Evolutionary conservation across 1,139 yeast species (phyloP).

Genomic region (Kluyveromyces marxianus): DNA sequence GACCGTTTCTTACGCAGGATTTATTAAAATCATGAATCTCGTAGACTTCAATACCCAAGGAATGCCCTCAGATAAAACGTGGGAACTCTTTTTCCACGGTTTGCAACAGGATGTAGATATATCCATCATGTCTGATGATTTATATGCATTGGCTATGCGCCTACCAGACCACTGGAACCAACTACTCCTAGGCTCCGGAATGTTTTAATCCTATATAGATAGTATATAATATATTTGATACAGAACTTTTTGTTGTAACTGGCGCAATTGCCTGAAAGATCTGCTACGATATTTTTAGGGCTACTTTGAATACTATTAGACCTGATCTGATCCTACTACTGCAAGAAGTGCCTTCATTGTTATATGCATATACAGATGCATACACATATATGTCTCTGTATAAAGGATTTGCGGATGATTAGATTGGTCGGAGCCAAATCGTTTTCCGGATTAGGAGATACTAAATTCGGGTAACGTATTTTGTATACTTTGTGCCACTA

Average conservation of each 20-base stretch:
- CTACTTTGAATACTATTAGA: too few relatives aligned
- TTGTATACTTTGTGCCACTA: too few relatives aligned
- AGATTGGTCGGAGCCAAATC: too few relatives aligned
- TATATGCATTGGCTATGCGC: conserved; percentile 19
- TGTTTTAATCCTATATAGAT: background rate
- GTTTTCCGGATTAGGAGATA: too few relatives aligned
- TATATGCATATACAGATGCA: background rate
- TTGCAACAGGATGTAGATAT: conserved; percentile 23
- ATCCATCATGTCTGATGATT: conserved; percentile 21
- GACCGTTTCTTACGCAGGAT: conserved; percentile 29
- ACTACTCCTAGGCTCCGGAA: background rate
- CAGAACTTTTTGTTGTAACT: too few relatives aligned
- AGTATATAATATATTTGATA: too few relatives aligned
- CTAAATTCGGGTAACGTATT: too few relatives aligned
- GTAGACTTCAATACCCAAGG: conserved; percentile 13
- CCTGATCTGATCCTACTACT: too few relatives aligned
- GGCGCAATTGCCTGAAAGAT: too few relatives aligned
- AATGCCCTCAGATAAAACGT: conserved; percentile 15
- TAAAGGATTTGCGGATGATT: too few relatives aligned
- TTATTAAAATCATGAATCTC: conserved; percentile 25
- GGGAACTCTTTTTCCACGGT: conserved; percentile 22
- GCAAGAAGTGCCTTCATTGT: background rate
- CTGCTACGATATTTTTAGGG: too few relatives aligned
- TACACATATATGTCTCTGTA: background rate
- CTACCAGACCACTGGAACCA: conserved; percentile 5